Base-by-base conservation (phyloP, 805 yeast species). In the Candida sakaeoensis region DNA sequence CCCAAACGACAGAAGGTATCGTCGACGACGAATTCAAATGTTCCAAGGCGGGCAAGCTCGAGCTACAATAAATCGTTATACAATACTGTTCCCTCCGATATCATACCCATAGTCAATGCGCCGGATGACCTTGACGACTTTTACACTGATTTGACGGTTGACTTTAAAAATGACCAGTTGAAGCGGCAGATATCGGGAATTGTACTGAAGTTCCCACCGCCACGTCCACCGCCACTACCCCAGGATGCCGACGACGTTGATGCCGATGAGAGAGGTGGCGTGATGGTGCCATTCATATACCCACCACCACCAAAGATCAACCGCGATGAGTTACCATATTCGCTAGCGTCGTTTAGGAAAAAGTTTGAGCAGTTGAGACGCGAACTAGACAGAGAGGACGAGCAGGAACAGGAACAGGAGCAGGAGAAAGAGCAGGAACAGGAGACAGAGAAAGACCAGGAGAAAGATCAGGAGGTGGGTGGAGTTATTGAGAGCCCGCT, bases 201-300 rank as follows among this genome's bases (percentile, higher is more conserved):
- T 8, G 38, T 58, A 17, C 41, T 37, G 32, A 48, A 48, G 23
- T 65, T 61, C 40, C 72, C 72, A 3, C 74, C 74, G 1, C 74
- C 74, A 4, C 37, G 53, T 14, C 68, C 73, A 12, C 73, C 73
- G 6, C 47, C 44, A 22, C 16, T 37, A 7, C 50, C 51, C 2
- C 12, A 37, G 6, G 38, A 38, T 15, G 12, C 19, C 6, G 9
- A 15, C 10, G 36, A 35, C 14, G 37, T 23, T 7, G 21, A 25
- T 9, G 14, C 39, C 15, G 40, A 39, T 10, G 40, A 40, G 17
- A 24, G 17, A 17, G 49, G 51, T 13, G 72, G 73, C 0, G 53
- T 66, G 2, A 65, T 66, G 71, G 60, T 68, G 7, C 74, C 74
- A 9, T 67, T 68, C 43, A 63, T 68, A 5, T 68, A 50, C 44